Percentiles rank a stretch among this genome's conserved stretches.
Conservation (phyloP, 2,329 filamentous ascomycete genomes). For the Exophiala xenobiotica region DNA sequence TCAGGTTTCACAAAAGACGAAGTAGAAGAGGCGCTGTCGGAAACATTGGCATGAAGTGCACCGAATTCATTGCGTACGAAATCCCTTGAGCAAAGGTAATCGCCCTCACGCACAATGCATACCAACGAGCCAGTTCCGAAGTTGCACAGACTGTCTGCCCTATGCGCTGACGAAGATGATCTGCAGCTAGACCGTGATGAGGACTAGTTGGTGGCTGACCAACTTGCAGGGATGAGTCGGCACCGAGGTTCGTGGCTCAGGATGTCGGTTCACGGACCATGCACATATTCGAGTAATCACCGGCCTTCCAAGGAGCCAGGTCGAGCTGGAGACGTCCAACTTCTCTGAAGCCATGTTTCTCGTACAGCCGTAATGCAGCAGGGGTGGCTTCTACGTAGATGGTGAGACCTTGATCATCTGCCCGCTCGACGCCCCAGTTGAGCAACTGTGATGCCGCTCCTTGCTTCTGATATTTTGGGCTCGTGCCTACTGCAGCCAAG, state of each 20-base stretch:
- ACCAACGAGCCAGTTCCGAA: too few species aligned
- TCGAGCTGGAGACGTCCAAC: slow-evolving; percentile 20
- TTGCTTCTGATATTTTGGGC: slow-evolving; percentile 21
- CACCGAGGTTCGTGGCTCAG: not conserved
- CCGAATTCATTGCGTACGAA: too few species aligned
- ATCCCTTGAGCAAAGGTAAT: too few species aligned
- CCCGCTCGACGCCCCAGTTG: slow-evolving; percentile 23
- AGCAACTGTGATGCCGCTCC: slow-evolving; percentile 23
- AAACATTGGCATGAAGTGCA: too few species aligned
- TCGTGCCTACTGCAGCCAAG: slow-evolving; percentile 23
- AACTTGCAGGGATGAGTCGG: too few species aligned
- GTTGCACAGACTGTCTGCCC: too few species aligned
- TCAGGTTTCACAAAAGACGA: too few species aligned
- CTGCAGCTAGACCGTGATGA: too few species aligned
- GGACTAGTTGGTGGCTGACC: not conserved
- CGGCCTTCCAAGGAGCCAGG: slow-evolving; percentile 14
- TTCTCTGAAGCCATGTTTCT: slow-evolving; percentile 21
- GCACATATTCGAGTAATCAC: slow-evolving; percentile 21
- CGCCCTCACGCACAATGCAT: too few species aligned
- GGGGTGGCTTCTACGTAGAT: slow-evolving; percentile 23
- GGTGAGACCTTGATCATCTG: slow-evolving; percentile 22
- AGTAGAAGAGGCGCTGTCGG: too few species aligned
- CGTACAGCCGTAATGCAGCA: slow-evolving; percentile 14
- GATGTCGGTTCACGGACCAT: slow-evolving; percentile 20
- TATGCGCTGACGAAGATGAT: too few species aligned